phyloP scores from a whole-genome alignment of 2,329 filamentous ascomycete species.

The Tolypocladium pustulatum region DNA sequence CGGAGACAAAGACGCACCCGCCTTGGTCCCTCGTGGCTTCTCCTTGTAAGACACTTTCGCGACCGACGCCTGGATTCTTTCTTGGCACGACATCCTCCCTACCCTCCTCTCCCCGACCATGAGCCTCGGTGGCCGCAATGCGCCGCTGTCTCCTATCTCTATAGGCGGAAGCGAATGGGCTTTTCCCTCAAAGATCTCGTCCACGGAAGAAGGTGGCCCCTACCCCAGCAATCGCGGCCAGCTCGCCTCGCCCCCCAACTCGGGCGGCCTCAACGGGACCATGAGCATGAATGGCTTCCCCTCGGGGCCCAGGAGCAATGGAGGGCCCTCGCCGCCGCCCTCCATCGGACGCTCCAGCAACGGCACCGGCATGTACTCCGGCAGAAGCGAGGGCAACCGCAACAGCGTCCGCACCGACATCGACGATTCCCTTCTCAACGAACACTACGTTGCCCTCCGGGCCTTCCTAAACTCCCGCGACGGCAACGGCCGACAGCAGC shows the following conservation, averaged over 20 bases:
- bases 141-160: conserved; percentile 72
- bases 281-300: conserved; percentile 53
- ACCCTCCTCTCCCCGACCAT: conserved; percentile 34
- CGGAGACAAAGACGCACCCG: conserved; percentile 4
- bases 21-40: not conserved
- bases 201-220: conserved; percentile 36
- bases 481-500: conserved; percentile 61
- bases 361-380: conserved; percentile 59
- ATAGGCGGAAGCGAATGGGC: conserved; percentile 79
- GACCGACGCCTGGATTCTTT: conserved; percentile 6
- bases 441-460: conserved; percentile 75
- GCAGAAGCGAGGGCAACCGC: conserved; percentile 57
- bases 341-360: conserved; percentile 81
- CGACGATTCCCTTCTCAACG: conserved; percentile 52
- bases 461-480: conserved; percentile 68
- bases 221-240: conserved; percentile 46
- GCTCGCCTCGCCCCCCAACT: conserved; percentile 60
- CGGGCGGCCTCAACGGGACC: conserved; percentile 46
- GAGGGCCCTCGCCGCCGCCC: conserved; percentile 72
- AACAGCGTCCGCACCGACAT: conserved; percentile 47
- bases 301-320: conserved; percentile 43
- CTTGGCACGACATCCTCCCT: conserved; percentile 11
- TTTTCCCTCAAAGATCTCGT: conserved; percentile 52
- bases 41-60: not conserved
- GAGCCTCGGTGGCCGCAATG: conserved; percentile 55